A percentile compares a stretch with the other conserved stretches of the same genome.
Evolutionary conservation across 345 rosid species (phyloP).

Genomic region (Citrus trifoliata): DNA sequence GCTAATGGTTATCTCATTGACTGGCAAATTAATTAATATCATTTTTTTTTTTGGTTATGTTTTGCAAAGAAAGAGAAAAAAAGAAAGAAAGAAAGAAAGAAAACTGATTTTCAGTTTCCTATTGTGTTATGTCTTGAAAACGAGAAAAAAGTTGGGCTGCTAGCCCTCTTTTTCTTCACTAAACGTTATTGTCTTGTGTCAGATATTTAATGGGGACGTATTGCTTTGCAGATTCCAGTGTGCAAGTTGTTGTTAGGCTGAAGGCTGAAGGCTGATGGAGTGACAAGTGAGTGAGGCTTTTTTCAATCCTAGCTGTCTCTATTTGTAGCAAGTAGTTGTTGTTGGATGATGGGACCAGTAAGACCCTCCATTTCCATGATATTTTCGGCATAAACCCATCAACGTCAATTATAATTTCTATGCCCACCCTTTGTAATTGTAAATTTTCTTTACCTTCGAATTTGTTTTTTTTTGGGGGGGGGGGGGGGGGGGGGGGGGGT

Average conservation of each 20-base stretch:
- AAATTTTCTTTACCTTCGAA: conserved; percentile 11
- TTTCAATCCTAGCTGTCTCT: conserved; percentile 40
- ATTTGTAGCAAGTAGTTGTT: conserved; percentile 35
- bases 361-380: conserved; percentile 37
- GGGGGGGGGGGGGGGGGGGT: background rate
- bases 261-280: background rate
- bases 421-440: conserved; percentile 34
- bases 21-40: background rate
- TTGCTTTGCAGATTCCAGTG: conserved; percentile 33
- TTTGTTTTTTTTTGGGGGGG: background rate
- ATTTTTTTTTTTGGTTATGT: background rate
- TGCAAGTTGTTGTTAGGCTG: conserved; percentile 21
- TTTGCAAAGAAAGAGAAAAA: too few species aligned
- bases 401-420: conserved; percentile 48
- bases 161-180: background rate
- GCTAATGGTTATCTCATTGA: conserved; percentile 7
- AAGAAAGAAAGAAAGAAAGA: background rate
- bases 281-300: conserved; percentile 13
- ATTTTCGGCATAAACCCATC: conserved; percentile 52
- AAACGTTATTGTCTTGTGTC: conserved; percentile 26
- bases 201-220: conserved; percentile 41
- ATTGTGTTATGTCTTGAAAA: background rate
- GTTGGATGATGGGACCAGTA: conserved; percentile 43
- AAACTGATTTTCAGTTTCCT: background rate
- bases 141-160: background rate